phyloP scores from a whole-genome alignment of 2,329 filamentous ascomycete species.

The Fusarium sublunatum region DNA sequence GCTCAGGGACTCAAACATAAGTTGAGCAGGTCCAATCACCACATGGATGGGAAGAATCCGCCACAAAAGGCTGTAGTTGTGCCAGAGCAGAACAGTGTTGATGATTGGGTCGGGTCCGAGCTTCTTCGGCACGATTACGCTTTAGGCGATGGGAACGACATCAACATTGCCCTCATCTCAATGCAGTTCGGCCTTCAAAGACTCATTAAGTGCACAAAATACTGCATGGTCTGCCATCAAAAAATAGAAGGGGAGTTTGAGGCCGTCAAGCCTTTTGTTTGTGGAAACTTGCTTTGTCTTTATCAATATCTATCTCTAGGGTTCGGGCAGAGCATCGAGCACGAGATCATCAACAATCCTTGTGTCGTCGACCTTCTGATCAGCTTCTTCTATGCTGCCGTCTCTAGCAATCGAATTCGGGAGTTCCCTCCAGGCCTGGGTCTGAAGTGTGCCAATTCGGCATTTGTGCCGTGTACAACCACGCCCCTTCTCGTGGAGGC shows the following conservation, averaged over 20 bases:
- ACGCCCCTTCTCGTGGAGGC: slow-evolving; percentile 20
- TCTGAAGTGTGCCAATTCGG: slow-evolving; percentile 49
- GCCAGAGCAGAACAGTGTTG: slow-evolving; percentile 3
- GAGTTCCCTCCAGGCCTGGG: slow-evolving; percentile 58
- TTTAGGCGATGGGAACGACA: slow-evolving; percentile 45
- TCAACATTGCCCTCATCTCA: slow-evolving; percentile 66
- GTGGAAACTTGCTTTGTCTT: slow-evolving; percentile 77
- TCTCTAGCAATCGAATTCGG: slow-evolving; percentile 54
- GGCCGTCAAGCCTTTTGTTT: slow-evolving; percentile 83
- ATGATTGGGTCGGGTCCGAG: slow-evolving; percentile 22
- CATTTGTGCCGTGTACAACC: neutral
- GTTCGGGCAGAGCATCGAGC: slow-evolving; percentile 85
- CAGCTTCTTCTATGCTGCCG: slow-evolving; percentile 79
- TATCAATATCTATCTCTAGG: slow-evolving; percentile 91
- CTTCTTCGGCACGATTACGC: slow-evolving; percentile 49
- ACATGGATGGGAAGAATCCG: neutral
- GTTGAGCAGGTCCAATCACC: slow-evolving; percentile 18
- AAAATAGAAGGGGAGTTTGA: slow-evolving; percentile 73
- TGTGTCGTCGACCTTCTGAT: slow-evolving; percentile 86
- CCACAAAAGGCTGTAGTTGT: neutral
- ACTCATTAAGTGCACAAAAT: slow-evolving; percentile 83
- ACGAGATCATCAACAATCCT: slow-evolving; percentile 82
- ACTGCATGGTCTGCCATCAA: slow-evolving; percentile 86
- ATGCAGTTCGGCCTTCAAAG: slow-evolving; percentile 84
- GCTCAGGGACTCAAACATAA: slow-evolving; percentile 34